Evolutionary conservation across 2,329 filamentous ascomycete species (phyloP).

Genomic region (Cytospora paraplurivora): DNA sequence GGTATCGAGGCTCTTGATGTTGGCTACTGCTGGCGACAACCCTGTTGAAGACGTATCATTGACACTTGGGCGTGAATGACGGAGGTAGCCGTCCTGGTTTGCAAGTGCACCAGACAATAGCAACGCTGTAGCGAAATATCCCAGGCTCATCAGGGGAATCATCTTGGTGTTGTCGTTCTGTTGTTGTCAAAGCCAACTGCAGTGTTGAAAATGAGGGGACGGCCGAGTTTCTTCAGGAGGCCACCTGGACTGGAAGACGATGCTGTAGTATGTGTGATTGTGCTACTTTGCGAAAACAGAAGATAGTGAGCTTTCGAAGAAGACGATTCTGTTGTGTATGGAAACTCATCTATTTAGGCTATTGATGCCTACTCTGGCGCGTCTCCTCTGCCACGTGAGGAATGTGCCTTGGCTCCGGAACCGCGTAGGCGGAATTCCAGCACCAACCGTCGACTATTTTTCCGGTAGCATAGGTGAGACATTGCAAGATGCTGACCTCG

Average conservation of each 20-base stretch:
- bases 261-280: background rate
- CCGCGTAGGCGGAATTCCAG: background rate
- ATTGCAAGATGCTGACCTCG: background rate
- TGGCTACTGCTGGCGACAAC: background rate
- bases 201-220: background rate
- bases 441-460: background rate
- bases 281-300: background rate
- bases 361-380: background rate
- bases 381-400: background rate
- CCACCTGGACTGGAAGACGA: background rate
- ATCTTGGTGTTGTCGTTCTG: background rate
- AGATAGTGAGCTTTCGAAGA: background rate
- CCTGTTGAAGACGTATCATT: too few species aligned
- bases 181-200: background rate
- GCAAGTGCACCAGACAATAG: slow-evolving; percentile 5
- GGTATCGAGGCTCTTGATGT: background rate
- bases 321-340: background rate
- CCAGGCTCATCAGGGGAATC: background rate
- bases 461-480: background rate
- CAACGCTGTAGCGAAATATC: background rate
- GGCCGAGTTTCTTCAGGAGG: slow-evolving; percentile 3
- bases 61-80: too few species aligned
- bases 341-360: background rate
- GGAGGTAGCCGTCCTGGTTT: too few species aligned
- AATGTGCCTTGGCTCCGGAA: background rate